These are phyloP conservation scores for Penicillium sp. DNA, from an alignment of 2,329 filamentous ascomycete species.

Conservation along the genomic window DNA sequence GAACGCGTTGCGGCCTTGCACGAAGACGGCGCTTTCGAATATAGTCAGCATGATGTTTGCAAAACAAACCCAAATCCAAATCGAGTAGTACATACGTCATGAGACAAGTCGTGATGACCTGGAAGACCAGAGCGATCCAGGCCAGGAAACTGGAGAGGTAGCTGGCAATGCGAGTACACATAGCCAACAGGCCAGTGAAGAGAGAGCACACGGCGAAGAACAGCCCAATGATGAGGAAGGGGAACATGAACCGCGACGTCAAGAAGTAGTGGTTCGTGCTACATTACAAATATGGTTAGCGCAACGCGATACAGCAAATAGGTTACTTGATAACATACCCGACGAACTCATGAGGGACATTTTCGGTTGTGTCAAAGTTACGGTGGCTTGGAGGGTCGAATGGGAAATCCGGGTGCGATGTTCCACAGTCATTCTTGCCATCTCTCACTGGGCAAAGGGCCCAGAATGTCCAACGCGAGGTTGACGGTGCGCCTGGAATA, in stretches of 20 bases:
- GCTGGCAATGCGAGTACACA: constrained; percentile 54
- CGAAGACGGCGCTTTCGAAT: constrained; percentile 55
- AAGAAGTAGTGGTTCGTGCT: constrained; percentile 70
- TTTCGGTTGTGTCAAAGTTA: constrained; percentile 59
- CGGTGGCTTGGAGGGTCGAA: constrained; percentile 58
- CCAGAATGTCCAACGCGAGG: constrained; percentile 89
- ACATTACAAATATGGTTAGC: constrained; percentile 19
- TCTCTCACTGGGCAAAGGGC: constrained; percentile 68
- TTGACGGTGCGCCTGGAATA: constrained; percentile 65
- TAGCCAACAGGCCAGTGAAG: constrained; percentile 47
- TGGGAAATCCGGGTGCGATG: constrained; percentile 61
- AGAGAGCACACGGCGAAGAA: constrained; percentile 63
- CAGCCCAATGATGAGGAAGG: constrained; percentile 80
- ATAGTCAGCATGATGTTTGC: constrained; percentile 13
- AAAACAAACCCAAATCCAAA: background rate
- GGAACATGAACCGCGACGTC: constrained; percentile 88
- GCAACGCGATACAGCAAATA: background rate
- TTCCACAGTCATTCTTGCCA: constrained; percentile 63
- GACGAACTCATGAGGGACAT: constrained; percentile 56
- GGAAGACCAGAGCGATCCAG: constrained; percentile 58
- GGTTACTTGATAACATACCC: constrained; percentile 42
- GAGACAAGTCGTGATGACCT: constrained; percentile 55
- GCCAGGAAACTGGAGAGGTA: constrained; percentile 54
- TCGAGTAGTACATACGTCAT: constrained; percentile 59
- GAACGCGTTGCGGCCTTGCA: constrained; percentile 59